Base-by-base conservation (phyloP, 768 basidiomycete species). In the Exidia glandulosa region DNA sequence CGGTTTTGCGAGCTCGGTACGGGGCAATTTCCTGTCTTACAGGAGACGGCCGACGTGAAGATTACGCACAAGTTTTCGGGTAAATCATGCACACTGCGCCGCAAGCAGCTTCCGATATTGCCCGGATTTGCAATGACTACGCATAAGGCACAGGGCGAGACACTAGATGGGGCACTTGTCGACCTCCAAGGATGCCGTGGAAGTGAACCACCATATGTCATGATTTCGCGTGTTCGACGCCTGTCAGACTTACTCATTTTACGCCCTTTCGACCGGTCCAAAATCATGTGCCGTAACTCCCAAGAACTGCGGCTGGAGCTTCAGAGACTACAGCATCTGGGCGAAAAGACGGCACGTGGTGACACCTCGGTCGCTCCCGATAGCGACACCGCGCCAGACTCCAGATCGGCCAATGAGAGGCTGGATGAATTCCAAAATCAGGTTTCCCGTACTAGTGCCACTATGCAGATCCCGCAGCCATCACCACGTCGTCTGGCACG, bases 121-220 rank as follows among this genome's bases (percentile, higher is more conserved):
- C 77, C 75, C 29, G 74, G 67, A 0, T 77, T 75, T 64, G 71
- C 75, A 0, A 70, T 76, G 61, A 77, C 76, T 1, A 72, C 71
- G 0, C 73, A 77, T 55, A 73, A 74, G 60, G 64, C 74, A 0
- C 76, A 79, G 66, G 76, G 77, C 0, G 69, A 73, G 57, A 73
- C 74, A 0, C 32, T 76, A 32, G 13, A 54, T 0, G 61, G 62
- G 3, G 71, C 65, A 0, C 66, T 75, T n/a, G 61, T 77, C 3
- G 75, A 77, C 59, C 23, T 77, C 0, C 36, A 66, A 27, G 59
- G 59, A 14, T 74, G 71, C 33, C 36, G 50, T 5, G 72, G 73
- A 0, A 69, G 68, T 0, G 73, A 77, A 62, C 54, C 71, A 0
- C 71, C 75, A 0, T 79, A 79, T 62, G 75, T 78, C 2, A 78